These are phyloP conservation scores for Zasmidium cellare DNA, from an alignment of 2,329 filamentous ascomycete species.

Conservation along the genomic window DNA sequence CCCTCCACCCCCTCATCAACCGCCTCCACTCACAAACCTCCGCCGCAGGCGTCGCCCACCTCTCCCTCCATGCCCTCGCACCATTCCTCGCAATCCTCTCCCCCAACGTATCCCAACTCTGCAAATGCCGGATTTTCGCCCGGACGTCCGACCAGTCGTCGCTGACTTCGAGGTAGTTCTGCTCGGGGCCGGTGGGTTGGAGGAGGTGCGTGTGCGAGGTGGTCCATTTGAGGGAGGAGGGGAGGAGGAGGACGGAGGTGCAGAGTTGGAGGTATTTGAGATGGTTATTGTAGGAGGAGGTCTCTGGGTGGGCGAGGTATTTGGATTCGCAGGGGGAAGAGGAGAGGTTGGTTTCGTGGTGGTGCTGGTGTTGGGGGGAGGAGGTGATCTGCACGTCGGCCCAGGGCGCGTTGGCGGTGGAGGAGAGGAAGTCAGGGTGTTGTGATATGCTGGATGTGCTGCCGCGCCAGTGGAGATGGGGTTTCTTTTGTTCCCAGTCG, in stretches of 20 bases:
- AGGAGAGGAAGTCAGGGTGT: neutral
- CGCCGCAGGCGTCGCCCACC: conserved; percentile 44
- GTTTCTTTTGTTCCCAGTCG: neutral
- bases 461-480: neutral
- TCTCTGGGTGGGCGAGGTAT: neutral
- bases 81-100: conserved; percentile 53
- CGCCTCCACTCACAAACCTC: conserved; percentile 21
- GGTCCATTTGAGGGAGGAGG: conserved; percentile 10
- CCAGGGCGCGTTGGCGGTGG: neutral
- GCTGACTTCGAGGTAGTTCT: conserved; percentile 31
- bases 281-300: neutral
- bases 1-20: conserved; percentile 21
- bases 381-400: neutral
- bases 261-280: neutral
- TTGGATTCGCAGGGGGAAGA: neutral
- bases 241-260: neutral
- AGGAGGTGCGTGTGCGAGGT: conserved; percentile 22
- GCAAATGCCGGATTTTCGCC: conserved; percentile 39
- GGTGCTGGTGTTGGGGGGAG: too few relatives aligned
- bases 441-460: neutral
- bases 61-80: conserved; percentile 50
- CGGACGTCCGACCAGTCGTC: conserved; percentile 45
- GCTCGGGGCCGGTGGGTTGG: conserved; percentile 16
- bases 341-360: too few relatives aligned
- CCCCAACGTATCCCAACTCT: conserved; percentile 35